phyloP scores from a whole-genome alignment of 2,329 filamentous ascomycete species.

The Phaeophleospora eucalypticola region DNA sequence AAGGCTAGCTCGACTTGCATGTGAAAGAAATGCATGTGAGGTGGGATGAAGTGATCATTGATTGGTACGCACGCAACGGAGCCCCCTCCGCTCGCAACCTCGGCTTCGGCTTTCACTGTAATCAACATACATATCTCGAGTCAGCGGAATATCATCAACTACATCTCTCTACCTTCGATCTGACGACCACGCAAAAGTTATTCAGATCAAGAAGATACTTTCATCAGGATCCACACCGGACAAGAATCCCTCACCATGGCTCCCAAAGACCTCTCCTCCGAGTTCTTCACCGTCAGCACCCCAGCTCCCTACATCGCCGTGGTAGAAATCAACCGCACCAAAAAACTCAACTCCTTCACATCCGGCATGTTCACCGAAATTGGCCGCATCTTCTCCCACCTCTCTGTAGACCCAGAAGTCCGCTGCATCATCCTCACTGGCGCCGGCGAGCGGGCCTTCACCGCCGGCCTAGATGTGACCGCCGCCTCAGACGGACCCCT shows the following conservation, averaged over 20 bases:
- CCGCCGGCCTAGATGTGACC: constrained; percentile 66
- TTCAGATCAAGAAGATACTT: background rate
- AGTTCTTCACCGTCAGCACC: constrained; percentile 51
- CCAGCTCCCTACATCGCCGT: constrained; percentile 72
- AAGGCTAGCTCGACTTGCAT: background rate
- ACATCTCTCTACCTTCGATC: too few species aligned
- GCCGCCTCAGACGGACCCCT: constrained; percentile 17
- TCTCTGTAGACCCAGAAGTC: constrained; percentile 68
- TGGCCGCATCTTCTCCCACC: constrained; percentile 62
- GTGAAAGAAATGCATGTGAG: constrained; percentile 1
- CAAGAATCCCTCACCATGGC: constrained; percentile 11
- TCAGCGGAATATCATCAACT: background rate
- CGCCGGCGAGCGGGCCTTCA: constrained; percentile 73
- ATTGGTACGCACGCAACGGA: background rate
- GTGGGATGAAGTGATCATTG: background rate
- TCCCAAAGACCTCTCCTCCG: constrained; percentile 13
- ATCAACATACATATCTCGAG: background rate
- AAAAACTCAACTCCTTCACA: constrained; percentile 83
- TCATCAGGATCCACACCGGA: background rate
- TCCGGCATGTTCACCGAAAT: constrained; percentile 78
- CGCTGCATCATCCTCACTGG: constrained; percentile 76
- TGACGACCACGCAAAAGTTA: background rate
- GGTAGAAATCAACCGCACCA: constrained; percentile 81
- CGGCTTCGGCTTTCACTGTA: background rate
- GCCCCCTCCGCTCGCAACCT: background rate